phyloP scores from a whole-genome alignment of 2,329 filamentous ascomycete genomes.

The Talaromyces sp. region DNA sequence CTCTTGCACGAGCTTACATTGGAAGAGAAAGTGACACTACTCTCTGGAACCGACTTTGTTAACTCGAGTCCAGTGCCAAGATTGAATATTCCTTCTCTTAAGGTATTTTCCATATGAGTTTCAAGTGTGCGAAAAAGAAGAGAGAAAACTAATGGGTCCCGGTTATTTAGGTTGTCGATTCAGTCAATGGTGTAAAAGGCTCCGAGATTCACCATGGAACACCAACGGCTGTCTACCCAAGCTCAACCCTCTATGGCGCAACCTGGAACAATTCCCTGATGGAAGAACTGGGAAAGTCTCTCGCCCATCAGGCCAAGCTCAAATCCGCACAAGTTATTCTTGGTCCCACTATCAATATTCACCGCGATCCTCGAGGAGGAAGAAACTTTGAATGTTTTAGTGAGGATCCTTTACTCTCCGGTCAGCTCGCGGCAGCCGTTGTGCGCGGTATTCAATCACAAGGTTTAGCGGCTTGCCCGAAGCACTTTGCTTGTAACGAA shows the following conservation, averaged over 20 bases:
- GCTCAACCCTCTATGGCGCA: constrained; percentile 72
- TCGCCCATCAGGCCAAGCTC: constrained; percentile 69
- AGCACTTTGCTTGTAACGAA: constrained; percentile 57
- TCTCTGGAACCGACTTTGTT: constrained; percentile 19
- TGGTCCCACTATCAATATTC: constrained; percentile 76
- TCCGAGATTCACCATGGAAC: constrained; percentile 66
- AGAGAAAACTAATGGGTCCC: background rate
- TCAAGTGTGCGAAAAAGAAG: background rate
- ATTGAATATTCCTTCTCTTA: constrained; percentile 18
- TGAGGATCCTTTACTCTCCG: constrained; percentile 75
- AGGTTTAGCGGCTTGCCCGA: constrained; percentile 70
- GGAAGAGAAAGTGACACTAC: constrained; percentile 19
- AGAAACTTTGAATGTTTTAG: constrained; percentile 84
- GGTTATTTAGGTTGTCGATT: constrained; percentile 2
- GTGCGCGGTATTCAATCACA: constrained; percentile 71
- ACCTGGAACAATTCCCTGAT: constrained; percentile 75
- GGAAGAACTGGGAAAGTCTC: constrained; percentile 65
- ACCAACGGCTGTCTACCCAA: constrained; percentile 75
- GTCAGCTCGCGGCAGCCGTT: constrained; percentile 69
- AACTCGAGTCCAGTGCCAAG: constrained; percentile 4
- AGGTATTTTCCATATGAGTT: background rate
- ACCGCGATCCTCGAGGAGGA: constrained; percentile 76
- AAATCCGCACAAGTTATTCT: constrained; percentile 72
- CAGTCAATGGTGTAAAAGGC: constrained; percentile 62
- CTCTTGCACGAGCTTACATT: constrained; percentile 6